phyloP scores from a whole-genome alignment of 768 basidiomycete species.

The Mycena vulgaris region DNA sequence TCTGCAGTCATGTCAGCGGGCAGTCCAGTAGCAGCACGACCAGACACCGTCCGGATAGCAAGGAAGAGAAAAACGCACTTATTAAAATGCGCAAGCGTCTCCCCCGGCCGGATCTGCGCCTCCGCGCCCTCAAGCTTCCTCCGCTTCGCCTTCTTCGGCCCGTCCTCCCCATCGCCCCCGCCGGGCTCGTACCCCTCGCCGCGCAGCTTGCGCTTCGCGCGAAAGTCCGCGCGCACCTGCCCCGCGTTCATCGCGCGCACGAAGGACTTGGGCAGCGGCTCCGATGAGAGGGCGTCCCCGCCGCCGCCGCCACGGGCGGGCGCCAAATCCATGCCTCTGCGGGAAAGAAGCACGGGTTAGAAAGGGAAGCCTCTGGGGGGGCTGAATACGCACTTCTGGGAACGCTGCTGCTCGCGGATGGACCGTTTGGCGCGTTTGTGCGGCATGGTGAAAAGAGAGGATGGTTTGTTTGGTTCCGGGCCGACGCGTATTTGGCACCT shows the following conservation, averaged over 20 bases:
- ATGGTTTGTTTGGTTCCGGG: slow-evolving; percentile 1
- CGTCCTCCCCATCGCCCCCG: slow-evolving; percentile 34
- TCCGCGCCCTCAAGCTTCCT: slow-evolving; percentile 42
- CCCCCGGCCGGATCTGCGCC: slow-evolving; percentile 70
- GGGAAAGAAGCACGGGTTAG: not conserved
- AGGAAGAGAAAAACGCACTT: slow-evolving; percentile 65
- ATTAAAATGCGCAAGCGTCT: slow-evolving; percentile 84
- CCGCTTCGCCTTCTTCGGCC: slow-evolving; percentile 35
- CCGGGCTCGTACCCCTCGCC: slow-evolving; percentile 33
- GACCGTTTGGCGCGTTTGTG: slow-evolving; percentile 75
- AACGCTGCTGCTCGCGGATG: slow-evolving; percentile 59
- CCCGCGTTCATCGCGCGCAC: slow-evolving; percentile 76
- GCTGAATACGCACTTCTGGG: slow-evolving; percentile 56
- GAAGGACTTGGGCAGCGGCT: slow-evolving; percentile 79
- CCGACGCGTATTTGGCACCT: not conserved
- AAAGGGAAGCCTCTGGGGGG: not conserved
- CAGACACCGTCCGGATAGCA: no score
- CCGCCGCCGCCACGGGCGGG: slow-evolving; percentile 51
- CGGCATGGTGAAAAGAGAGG: slow-evolving; percentile 61
- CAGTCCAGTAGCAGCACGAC: no score
- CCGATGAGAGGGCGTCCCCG: slow-evolving; percentile 54
- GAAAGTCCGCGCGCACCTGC: slow-evolving; percentile 69
- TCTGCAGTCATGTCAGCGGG: slow-evolving; percentile 51
- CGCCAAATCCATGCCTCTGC: slow-evolving; percentile 66
- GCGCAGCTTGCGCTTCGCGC: slow-evolving; percentile 45